Base-by-base conservation (phyloP, 768 basidiomycete species). In the Lactarius evosmus region DNA sequence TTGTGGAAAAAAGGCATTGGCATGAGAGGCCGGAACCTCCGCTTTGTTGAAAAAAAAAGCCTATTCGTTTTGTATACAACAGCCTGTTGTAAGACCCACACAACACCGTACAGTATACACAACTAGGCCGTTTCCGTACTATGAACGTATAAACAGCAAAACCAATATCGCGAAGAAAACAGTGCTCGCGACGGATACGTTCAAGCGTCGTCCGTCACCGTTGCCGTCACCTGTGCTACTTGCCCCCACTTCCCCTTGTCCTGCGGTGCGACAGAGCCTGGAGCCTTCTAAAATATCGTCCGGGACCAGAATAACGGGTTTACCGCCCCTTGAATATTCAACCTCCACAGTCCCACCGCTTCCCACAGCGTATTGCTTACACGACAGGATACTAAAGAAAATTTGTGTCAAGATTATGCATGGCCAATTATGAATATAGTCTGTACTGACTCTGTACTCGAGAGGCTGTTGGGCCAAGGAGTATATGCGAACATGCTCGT, bases 291-390 rank as follows among this genome's bases (percentile, higher is more conserved):
- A 70, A 19, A 73, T 46, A 46, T 41, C 57, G 54, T 75, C 70
- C 5, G 83, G 83, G 3, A 83, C 74, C 29, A 89, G 78, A 57
- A 90, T 76, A 41, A 81, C 78, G 3, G 89, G 79, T 17, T 78
- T 76, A 38, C 88, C 89, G 30, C 89, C 89, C 58, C 76, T 76
- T 8, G 79, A 80, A 70, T 92, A 92, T 64, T 85, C 76, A 27
- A 85, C 81, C 29, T 82, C 78, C 56, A 93, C 69, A 38, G 78
- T 83, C 44, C 87, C 86, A 52, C 80, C 77, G 46, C 88, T 84
- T 32, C 88, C 90, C 8, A 89, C 84, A 22, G 79, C 83, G 79
- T 83, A 86, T 72, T 89, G 85, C 40, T 74, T 72, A 73, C 90
- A 92, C 3, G 82, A 82, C 25, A 91, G 70, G 58, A 90, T 76